Base-by-base conservation (phyloP, 2,329 filamentous ascomycete species). In the Blastomyces gilchristii region DNA sequence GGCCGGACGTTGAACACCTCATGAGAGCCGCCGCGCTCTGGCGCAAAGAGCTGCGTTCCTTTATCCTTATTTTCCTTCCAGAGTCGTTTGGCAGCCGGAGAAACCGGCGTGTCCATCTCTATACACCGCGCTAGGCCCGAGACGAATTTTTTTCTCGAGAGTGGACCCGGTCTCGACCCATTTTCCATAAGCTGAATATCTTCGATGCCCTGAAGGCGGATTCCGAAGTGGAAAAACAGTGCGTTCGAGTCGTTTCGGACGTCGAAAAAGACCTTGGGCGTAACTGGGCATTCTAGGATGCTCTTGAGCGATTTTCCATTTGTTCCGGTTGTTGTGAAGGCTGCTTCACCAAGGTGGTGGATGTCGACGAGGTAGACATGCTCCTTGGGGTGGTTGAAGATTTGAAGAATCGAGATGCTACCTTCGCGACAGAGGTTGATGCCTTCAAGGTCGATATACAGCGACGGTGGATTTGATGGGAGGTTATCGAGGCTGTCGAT, bases 151-250 rank as follows among this genome's bases (percentile, higher is more conserved):
- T 65, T 72, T n/a, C 31, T 39, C 7, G 45, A 39, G 1, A 28
- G n/a, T 0, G 47, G 22, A 14, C 16, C 45, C 0, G 22, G 47
- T 8, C 78, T 70, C 0, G 69, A 68, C 0, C 77, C 82, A 3
- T 80, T 67, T 68, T 86, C 82, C 77, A 86, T 81, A 0, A 86
- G 73, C 68, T 87, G 83, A 0, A 86, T 61, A 66, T 86, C 82
- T 2, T 78, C 65, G 11, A 85, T 68, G 0, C 81, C 78, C 0
- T 66, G 63, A 0, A 86, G 67, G 0, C 63, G 31, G 64, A 86
- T 74, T 0, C 68, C 50, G 65, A 73, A 84, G 43, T 77, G 79
- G 54, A 53, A 68, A 67, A 75, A 83, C 0, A 87, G 70, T 0
- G 83, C 82, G 66, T 85, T 80, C 0, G 83, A 82, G 67, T 85